Evolutionary conservation across 163 green algal species (phyloP).

Genomic region (Coccomyxa subellipsoidea): DNA sequence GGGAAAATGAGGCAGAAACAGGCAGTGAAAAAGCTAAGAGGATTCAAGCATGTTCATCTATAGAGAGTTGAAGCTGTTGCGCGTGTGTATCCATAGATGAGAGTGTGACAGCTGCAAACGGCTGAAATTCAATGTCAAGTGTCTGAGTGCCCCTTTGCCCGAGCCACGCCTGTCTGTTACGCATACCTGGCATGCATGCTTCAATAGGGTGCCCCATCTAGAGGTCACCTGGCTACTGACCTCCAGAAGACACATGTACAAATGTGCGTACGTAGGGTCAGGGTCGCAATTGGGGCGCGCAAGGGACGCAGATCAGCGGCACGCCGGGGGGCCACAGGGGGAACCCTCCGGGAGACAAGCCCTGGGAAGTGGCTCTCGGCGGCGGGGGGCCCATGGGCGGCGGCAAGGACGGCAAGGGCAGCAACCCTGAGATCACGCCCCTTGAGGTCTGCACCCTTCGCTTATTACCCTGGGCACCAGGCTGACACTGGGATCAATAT

Average conservation of each 20-base stretch:
- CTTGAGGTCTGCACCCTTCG: not conserved
- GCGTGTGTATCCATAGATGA: too few species aligned
- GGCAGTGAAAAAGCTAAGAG: not conserved
- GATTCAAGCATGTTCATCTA: not conserved
- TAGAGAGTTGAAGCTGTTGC: not conserved
- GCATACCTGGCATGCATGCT: too few species aligned
- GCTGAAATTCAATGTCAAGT: too few species aligned
- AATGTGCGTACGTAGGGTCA: not conserved
- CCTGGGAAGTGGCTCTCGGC: not conserved
- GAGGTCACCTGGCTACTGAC: too few species aligned
- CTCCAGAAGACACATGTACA: too few species aligned
- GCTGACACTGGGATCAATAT: too few species aligned
- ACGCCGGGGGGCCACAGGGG: not conserved
- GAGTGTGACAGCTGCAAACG: too few species aligned
- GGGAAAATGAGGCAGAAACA: not conserved
- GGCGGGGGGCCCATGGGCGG: not conserved
- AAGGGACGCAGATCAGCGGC: not conserved
- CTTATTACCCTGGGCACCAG: too few species aligned
- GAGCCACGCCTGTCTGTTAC: too few species aligned
- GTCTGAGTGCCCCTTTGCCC: too few species aligned
- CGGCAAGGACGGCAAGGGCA: not conserved
- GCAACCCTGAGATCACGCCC: slow-evolving; percentile 3
- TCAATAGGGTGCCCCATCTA: too few species aligned
- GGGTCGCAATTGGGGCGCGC: not conserved
- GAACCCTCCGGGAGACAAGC: not conserved